Evolutionary conservation across 495 filamentous ascomycete genomes (phyloP).

Genomic region (Lophium mytilinum): DNA sequence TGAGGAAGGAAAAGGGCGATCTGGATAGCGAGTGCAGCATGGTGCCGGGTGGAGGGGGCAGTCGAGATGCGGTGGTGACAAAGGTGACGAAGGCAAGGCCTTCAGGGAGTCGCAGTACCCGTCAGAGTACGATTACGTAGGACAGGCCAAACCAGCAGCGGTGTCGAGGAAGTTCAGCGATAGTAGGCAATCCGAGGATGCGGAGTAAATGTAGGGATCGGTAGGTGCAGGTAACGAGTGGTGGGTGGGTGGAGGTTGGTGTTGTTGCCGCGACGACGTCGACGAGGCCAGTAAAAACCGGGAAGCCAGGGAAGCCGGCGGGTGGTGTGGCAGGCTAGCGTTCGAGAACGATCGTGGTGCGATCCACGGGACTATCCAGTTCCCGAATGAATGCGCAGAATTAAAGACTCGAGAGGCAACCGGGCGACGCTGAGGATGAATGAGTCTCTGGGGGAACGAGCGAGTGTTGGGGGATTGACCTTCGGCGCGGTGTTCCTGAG

Average conservation of each 20-base stretch:
- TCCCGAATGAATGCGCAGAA: slow-evolving; percentile 6
- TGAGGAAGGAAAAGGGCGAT: slow-evolving; percentile 14
- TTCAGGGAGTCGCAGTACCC: slow-evolving; percentile 12
- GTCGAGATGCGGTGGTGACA: not conserved
- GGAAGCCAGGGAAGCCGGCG: slow-evolving; percentile 11
- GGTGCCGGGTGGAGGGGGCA: not conserved
- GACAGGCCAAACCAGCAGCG: slow-evolving; percentile 22
- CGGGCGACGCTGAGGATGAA: not conserved
- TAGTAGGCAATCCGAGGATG: not conserved
- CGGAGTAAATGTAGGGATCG: not conserved
- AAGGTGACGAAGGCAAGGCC: slow-evolving; percentile 5
- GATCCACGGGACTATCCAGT: slow-evolving; percentile 21
- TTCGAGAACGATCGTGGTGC: slow-evolving; percentile 12
- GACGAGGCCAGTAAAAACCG: not conserved
- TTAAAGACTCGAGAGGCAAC: not conserved
- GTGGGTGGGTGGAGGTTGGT: not conserved
- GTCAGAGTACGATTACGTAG: slow-evolving; percentile 11
- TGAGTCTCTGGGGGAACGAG: not conserved
- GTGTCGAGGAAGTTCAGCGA: not conserved
- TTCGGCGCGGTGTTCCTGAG: not conserved
- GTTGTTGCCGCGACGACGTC: slow-evolving; percentile 17
- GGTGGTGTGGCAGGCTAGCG: slow-evolving; percentile 5
- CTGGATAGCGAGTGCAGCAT: slow-evolving; percentile 24
- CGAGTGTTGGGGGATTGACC: slow-evolving; percentile 1
- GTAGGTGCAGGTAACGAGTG: slow-evolving; percentile 11